Evolutionary conservation across 345 rosid genomes (phyloP).

Genomic region (Eucalyptus pauciflora): DNA sequence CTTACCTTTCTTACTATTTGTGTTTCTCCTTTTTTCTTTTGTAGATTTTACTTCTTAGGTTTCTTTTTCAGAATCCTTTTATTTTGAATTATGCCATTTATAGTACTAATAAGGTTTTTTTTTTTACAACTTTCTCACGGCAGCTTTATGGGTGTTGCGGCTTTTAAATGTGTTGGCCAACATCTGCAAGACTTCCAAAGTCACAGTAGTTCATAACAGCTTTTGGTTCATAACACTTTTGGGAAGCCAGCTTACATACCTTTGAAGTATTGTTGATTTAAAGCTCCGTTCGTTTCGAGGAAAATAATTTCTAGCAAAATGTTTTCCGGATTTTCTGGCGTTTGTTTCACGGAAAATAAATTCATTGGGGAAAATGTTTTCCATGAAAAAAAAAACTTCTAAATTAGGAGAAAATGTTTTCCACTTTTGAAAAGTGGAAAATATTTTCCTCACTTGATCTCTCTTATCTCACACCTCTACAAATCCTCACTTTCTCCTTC

Average conservation of each 20-base stretch:
- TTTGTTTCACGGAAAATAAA: no score
- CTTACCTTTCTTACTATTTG: accelerated
- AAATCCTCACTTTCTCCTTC: no score
- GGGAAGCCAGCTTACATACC: neutral
- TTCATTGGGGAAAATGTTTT: no score
- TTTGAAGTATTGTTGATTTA: neutral
- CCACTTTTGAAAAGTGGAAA: no score
- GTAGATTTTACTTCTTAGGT: neutral
- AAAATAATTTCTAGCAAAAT: no score
- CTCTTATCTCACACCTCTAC: no score
- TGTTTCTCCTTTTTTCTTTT: neutral
- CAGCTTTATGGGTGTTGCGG: neutral
- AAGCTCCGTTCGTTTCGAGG: neutral
- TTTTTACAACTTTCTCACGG: no score
- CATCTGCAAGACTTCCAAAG: neutral
- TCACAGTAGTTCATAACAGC: accelerated
- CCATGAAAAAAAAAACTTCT: no score
- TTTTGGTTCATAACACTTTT: neutral
- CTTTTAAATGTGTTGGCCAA: neutral
- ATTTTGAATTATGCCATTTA: neutral
- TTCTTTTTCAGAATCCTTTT: neutral
- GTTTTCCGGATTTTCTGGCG: no score
- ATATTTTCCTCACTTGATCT: no score
- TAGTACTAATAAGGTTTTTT: neutral
- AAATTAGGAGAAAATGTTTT: no score